These are phyloP conservation scores for Chrysopogon serrulatus DNA, from an alignment of 176 grass and related monocot species.

Conservation along the genomic window DNA sequence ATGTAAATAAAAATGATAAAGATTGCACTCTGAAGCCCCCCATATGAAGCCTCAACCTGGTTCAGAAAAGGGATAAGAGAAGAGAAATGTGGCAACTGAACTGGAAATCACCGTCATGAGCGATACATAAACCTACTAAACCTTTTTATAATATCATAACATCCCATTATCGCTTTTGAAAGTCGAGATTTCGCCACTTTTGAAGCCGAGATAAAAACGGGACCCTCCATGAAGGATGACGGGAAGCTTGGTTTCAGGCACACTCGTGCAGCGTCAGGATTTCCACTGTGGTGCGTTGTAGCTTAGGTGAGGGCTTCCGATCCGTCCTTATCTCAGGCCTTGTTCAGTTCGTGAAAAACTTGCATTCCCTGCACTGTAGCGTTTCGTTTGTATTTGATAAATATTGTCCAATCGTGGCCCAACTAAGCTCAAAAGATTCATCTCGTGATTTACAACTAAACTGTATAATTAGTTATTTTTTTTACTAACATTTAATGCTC, in stretches of 20 bases:
- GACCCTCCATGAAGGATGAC: slow-evolving; percentile 2
- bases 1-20: no score
- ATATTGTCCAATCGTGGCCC: no score
- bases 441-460: no score
- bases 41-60: background rate
- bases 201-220: background rate
- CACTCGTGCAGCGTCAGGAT: background rate
- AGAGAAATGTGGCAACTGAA: background rate
- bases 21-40: no score
- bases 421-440: no score
- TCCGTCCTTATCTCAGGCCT: background rate
- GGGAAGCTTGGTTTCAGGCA: background rate
- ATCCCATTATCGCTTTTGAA: background rate
- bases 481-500: no score
- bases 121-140: background rate
- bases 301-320: background rate
- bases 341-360: no score
- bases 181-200: no score
- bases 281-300: background rate
- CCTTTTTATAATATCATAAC: background rate
- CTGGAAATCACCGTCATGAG: background rate
- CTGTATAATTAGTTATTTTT: no score
- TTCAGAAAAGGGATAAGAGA: background rate
- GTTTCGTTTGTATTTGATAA: no score
- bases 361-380: no score